Evolutionary conservation across 768 basidiomycete genomes (phyloP).

Genomic region (Floccularia luteovirens): DNA sequence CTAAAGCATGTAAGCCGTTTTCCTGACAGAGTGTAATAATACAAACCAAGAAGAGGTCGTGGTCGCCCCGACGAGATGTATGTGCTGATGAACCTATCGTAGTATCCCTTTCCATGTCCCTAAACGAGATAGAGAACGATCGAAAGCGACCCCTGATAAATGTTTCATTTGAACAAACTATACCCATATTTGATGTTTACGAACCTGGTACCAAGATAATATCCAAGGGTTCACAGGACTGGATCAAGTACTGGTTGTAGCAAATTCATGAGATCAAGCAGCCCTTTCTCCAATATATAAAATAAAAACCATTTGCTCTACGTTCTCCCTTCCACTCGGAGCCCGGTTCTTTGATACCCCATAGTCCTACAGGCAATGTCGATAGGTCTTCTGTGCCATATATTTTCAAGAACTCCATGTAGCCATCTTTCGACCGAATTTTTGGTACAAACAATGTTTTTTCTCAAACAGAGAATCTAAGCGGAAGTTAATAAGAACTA

Average conservation of each 20-base stretch:
- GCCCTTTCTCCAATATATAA: background rate
- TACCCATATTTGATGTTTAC: slow-evolving; percentile 8
- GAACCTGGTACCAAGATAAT: slow-evolving; percentile 63
- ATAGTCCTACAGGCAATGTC: slow-evolving; percentile 49
- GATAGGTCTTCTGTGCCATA: slow-evolving; percentile 51
- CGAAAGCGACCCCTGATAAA: slow-evolving; percentile 64
- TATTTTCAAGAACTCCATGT: slow-evolving; percentile 64
- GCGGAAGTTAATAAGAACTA: background rate
- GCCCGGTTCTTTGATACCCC: slow-evolving; percentile 73
- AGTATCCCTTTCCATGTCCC: slow-evolving; percentile 84
- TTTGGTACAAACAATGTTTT: slow-evolving; percentile 69
- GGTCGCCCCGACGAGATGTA: slow-evolving; percentile 37
- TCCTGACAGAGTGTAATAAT: slow-evolving; percentile 6
- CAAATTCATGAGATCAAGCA: slow-evolving; percentile 1
- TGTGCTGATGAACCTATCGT: slow-evolving; percentile 62
- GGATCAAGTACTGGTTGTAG: slow-evolving; percentile 24
- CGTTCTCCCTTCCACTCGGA: slow-evolving; percentile 28
- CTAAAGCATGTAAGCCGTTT: slow-evolving; percentile 22
- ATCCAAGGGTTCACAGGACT: slow-evolving; percentile 39
- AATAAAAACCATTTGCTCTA: slow-evolving; percentile 45
- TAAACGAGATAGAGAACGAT: slow-evolving; percentile 56
- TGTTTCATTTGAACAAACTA: background rate
- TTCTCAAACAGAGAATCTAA: slow-evolving; percentile 25
- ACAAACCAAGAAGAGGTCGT: slow-evolving; percentile 53
- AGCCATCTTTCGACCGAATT: slow-evolving; percentile 34